Percentiles rank a stretch among this genome's conserved stretches.
phyloP scores from a whole-genome alignment of 1,139 yeast genomes.

The Suhomyces atakaporum region DNA sequence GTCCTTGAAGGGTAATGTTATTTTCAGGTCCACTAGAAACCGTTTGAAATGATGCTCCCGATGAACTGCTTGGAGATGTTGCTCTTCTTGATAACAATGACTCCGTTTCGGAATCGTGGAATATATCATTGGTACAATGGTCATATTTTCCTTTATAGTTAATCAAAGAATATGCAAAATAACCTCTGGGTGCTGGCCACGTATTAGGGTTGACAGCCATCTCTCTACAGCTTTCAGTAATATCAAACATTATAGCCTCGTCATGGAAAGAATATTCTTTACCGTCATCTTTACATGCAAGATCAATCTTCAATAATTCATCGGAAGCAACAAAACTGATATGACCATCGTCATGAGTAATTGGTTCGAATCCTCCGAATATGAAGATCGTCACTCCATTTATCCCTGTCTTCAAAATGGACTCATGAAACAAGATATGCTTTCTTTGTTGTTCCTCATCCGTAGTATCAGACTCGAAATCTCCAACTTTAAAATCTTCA shows the following conservation, averaged over 20 bases:
- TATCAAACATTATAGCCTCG: conserved; percentile 25
- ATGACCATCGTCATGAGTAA: conserved; percentile 18
- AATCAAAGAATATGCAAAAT: conserved; percentile 38
- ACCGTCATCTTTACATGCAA: conserved; percentile 22
- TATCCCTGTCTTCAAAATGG: conserved; percentile 20
- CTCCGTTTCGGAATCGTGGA: conserved; percentile 6
- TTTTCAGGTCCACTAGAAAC: conserved; percentile 10
- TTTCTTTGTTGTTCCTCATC: conserved; percentile 4
- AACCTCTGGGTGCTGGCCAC: conserved; percentile 47
- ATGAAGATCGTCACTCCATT: conserved; percentile 33
- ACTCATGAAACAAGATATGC: conserved; percentile 15
- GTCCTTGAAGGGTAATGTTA: conserved; percentile 5
- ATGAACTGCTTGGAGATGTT: conserved; percentile 13
- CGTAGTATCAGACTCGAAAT: neutral
- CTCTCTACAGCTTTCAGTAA: conserved; percentile 13
- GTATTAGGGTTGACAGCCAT: conserved; percentile 11
- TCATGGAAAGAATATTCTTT: conserved; percentile 21
- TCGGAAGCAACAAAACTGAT: conserved; percentile 34
- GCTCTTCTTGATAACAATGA: conserved; percentile 4
- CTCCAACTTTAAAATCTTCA: neutral
- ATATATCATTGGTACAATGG: conserved; percentile 11
- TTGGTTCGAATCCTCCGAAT: conserved; percentile 44
- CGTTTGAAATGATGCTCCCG: conserved; percentile 23
- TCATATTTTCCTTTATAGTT: conserved; percentile 25
- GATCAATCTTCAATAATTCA: conserved; percentile 41